These are phyloP conservation scores for Calonectria pseudoturangicola DNA, from an alignment of 2,329 filamentous ascomycete genomes.

Conservation along the genomic window DNA sequence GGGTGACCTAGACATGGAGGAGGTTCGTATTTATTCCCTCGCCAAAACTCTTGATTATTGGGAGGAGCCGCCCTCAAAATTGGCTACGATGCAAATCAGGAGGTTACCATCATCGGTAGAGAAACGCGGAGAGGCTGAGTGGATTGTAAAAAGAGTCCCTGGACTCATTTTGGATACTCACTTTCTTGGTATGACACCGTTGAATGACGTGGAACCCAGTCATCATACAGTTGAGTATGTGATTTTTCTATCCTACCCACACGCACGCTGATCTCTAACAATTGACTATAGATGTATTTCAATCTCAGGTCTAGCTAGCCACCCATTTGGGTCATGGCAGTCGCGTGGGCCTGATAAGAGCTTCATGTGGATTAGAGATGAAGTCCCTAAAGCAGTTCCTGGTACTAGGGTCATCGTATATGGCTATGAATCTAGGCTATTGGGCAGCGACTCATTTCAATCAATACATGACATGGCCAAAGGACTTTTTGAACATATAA, in stretches of 20 bases:
- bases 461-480: conserved; percentile 5
- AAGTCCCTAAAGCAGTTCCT: not conserved
- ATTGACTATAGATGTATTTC: not conserved
- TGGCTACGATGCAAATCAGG: not conserved
- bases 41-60: conserved; percentile 1
- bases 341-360: not conserved
- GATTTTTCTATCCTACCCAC: not conserved
- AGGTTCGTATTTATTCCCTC: not conserved
- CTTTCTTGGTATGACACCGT: not conserved
- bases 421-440: not conserved
- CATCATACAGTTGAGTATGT: not conserved
- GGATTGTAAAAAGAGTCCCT: not conserved
- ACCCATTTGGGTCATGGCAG: conserved; percentile 3
- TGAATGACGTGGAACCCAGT: not conserved
- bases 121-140: not conserved
- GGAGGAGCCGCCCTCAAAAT: not conserved
- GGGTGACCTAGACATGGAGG: not conserved
- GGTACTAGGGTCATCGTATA: not conserved
- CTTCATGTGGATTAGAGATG: conserved; percentile 5
- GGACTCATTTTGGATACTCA: not conserved
- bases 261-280: not conserved
- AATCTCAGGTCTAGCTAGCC: not conserved
- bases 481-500: not conserved
- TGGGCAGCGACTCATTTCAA: not conserved
- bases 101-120: not conserved